Evolutionary conservation across 768 basidiomycete species (phyloP).

Genomic region (Macrolepiota albuminosa): DNA sequence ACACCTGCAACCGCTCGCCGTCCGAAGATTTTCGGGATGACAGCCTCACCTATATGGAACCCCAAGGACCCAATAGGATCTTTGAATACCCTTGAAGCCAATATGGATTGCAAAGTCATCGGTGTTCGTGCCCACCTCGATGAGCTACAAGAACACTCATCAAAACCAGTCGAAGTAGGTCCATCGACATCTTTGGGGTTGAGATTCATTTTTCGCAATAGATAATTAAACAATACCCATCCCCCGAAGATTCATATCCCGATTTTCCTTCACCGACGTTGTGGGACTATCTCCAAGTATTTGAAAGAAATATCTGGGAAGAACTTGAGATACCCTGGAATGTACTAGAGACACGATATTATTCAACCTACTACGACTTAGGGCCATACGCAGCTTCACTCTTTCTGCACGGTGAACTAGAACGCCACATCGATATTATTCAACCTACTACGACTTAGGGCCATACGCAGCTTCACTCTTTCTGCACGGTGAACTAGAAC

Average conservation of each 20-base stretch:
- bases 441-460: constrained; percentile 60
- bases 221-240: constrained; percentile 54
- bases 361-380: constrained; percentile 53
- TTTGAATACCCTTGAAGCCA: constrained; percentile 58
- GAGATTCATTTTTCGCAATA: constrained; percentile 22
- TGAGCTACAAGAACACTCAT: constrained; percentile 59
- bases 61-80: constrained; percentile 62
- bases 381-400: constrained; percentile 75
- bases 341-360: constrained; percentile 59
- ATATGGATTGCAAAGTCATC: constrained; percentile 69
- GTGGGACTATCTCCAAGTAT: constrained; percentile 29
- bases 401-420: constrained; percentile 61
- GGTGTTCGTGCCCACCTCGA: constrained; percentile 66
- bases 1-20: constrained; percentile 37
- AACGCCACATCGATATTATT: constrained; percentile 52
- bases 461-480: constrained; percentile 74
- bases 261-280: constrained; percentile 50
- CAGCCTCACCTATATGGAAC: constrained; percentile 87
- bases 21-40: constrained; percentile 93
- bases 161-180: constrained; percentile 62
- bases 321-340: constrained; percentile 53
- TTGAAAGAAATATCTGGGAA: constrained; percentile 40
- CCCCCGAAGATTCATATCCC: constrained; percentile 40
- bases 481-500: constrained; percentile 55
- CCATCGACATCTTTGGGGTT: not conserved